Base-by-base conservation (phyloP, 192 early-diverging fungal genomes). In the Thoreauomyces humboldtii region DNA sequence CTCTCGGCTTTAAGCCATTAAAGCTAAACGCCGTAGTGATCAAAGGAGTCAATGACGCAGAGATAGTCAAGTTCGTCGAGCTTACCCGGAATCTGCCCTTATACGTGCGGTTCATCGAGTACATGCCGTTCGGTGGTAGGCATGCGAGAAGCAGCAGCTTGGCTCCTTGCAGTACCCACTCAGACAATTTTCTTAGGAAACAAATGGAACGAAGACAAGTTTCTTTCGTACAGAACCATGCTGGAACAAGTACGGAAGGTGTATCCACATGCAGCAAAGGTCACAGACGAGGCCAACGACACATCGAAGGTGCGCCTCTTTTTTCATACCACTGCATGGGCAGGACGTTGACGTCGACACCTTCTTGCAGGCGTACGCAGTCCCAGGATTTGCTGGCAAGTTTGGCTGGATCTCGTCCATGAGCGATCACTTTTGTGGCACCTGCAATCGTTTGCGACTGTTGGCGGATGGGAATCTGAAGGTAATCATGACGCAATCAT, bases 381-480 rank as follows among this genome's bases (percentile, higher is more conserved):
- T 97, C 42, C 81, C 84, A 4, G 94, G 91, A 3, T 94, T 86
- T 63, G 61, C 57, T 24, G 94, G 94, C n/a, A 84, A 88, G 71
- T 87, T 98, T 74, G 96, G 96, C 0, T 98, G 96, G 68, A 96
- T 98, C 51, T 93, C 92, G 2, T 95, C 92, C 1, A 98, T 98
- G 96, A 92, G 93, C n/a, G 86, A 95, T 36, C 91, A 95, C 56
- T 98, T 98, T 59, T 98, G 94, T 77, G 82, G 87, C 3, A 90
- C 93, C 0, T 98, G 96, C 72, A 96, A 95, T 68, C 86, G 96
- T 19, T 74, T 98, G 35, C 88, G 96, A 7, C 81, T 98, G 38
- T 86, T 93, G 21, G 92, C 96, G 1, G 93, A 98, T 69, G 96
- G 96, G 3, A 94, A 92, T 64, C 72, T 98, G 56, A 98, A 98